A percentile compares a stretch with the other conserved stretches of the same genome.
Evolutionary conservation across 179 eudicot species (phyloP).

Genomic region (Gypsophila paniculata): DNA sequence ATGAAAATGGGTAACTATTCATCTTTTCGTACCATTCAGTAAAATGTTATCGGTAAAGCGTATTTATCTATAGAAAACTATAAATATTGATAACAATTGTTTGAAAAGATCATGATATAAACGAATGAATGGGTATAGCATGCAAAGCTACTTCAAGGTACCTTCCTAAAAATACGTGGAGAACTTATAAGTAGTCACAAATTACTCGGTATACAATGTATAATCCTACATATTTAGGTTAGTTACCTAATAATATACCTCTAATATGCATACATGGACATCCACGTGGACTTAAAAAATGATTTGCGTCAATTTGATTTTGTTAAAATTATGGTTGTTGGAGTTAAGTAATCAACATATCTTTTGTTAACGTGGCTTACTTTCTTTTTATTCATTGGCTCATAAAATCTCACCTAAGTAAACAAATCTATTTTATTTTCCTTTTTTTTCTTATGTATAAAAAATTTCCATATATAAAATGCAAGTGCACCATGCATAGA

Average conservation of each 20-base stretch:
- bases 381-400: constrained; percentile 22
- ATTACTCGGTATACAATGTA: not conserved
- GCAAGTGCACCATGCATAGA: constrained; percentile 15
- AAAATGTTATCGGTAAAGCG: too few species aligned
- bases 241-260: constrained; percentile 27
- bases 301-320: not conserved
- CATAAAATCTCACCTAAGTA: constrained; percentile 29
- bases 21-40: too few species aligned
- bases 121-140: not conserved
- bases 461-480: constrained; percentile 23
- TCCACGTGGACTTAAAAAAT: constrained; percentile 18
- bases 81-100: too few species aligned
- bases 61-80: too few species aligned
- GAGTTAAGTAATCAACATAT: constrained; percentile 51
- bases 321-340: constrained; percentile 43
- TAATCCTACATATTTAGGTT: constrained; percentile 6
- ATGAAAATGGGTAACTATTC: too few species aligned
- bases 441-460: too few species aligned
- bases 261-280: constrained; percentile 9
- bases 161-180: not conserved
- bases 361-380: constrained; percentile 38
- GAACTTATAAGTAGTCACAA: not conserved
- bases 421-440: not conserved
- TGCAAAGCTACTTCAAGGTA: constrained; percentile 1
- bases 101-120: too few species aligned